Evolutionary conservation across 495 filamentous ascomycete species (phyloP).

Genomic region (Lasiosphaeris hirsuta): DNA sequence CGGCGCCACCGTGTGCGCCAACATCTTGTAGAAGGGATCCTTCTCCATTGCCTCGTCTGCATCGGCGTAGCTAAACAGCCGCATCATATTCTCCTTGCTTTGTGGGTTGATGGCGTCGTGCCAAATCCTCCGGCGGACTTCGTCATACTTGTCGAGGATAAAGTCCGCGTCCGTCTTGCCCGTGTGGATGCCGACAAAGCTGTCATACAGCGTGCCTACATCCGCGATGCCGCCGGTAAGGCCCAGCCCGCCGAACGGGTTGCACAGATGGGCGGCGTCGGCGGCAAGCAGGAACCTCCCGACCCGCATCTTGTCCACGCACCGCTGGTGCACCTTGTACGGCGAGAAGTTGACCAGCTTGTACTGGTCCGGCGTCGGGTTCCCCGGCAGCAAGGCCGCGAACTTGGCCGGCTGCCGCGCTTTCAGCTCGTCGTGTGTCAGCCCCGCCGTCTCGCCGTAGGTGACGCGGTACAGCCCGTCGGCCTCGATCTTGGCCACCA

Average conservation of each 20-base stretch:
- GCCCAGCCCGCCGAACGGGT: slow-evolving; percentile 53
- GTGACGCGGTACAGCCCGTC: slow-evolving; percentile 57
- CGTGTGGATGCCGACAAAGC: slow-evolving; percentile 45
- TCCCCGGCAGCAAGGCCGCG: slow-evolving; percentile 50
- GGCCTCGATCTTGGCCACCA: slow-evolving; percentile 51
- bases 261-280: slow-evolving; percentile 56
- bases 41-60: slow-evolving; percentile 33
- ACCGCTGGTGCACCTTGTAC: slow-evolving; percentile 55
- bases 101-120: slow-evolving; percentile 47
- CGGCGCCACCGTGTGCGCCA: slow-evolving; percentile 2
- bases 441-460: slow-evolving; percentile 47
- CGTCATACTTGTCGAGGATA: slow-evolving; percentile 51
- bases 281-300: slow-evolving; percentile 51
- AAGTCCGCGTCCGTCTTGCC: slow-evolving; percentile 39
- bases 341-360: slow-evolving; percentile 45
- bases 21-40: slow-evolving; percentile 40
- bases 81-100: slow-evolving; percentile 43
- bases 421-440: slow-evolving; percentile 45
- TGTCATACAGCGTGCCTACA: slow-evolving; percentile 49
- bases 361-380: slow-evolving; percentile 52
- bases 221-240: slow-evolving; percentile 54
- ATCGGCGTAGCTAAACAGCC: slow-evolving; percentile 26
- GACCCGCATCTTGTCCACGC: slow-evolving; percentile 46
- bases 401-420: slow-evolving; percentile 47
- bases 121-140: slow-evolving; percentile 46